A percentile compares a stretch with the other conserved stretches of the same genome.
Evolutionary conservation across 1,139 yeast genomes (phyloP).

Genomic region (Nakaseomyces delphensis): DNA sequence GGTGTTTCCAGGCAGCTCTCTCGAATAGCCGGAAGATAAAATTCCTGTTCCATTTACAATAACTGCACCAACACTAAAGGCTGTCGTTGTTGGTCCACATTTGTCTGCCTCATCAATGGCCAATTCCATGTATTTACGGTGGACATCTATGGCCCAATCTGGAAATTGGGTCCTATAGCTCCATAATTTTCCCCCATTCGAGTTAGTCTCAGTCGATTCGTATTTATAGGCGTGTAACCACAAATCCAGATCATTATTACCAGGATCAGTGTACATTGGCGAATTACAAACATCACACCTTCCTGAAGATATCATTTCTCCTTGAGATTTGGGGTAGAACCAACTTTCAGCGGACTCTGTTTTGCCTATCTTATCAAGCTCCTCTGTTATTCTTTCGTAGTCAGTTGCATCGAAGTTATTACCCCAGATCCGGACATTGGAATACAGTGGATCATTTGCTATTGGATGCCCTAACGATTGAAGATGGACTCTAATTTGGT

Average conservation of each 20-base stretch:
- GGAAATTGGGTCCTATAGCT: constrained; percentile 75
- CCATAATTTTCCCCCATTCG: constrained; percentile 65
- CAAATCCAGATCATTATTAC: constrained; percentile 71
- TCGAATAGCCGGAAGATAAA: constrained; percentile 72
- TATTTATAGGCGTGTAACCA: constrained; percentile 89
- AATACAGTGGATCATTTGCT: constrained; percentile 88
- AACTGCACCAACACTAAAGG: constrained; percentile 91
- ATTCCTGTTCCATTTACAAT: constrained; percentile 59
- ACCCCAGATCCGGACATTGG: constrained; percentile 74
- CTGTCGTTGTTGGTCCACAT: constrained; percentile 77
- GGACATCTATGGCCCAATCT: constrained; percentile 70
- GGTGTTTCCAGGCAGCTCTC: constrained; percentile 91
- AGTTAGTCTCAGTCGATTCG: constrained; percentile 41
- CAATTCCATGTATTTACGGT: constrained; percentile 42
- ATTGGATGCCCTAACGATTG: constrained; percentile 84
- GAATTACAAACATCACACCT: constrained; percentile 59
- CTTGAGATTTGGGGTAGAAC: constrained; percentile 45
- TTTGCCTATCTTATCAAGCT: constrained; percentile 60
- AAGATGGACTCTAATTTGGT: constrained; percentile 86
- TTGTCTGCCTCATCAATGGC: constrained; percentile 74
- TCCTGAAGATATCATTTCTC: constrained; percentile 53
- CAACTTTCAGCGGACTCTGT: constrained; percentile 59
- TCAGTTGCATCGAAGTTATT: constrained; percentile 52
- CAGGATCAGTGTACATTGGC: constrained; percentile 81
- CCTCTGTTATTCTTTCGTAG: constrained; percentile 37